phyloP scores from a whole-genome alignment of 148 eudicot genomes.

The Hydrangea macrophylla region DNA sequence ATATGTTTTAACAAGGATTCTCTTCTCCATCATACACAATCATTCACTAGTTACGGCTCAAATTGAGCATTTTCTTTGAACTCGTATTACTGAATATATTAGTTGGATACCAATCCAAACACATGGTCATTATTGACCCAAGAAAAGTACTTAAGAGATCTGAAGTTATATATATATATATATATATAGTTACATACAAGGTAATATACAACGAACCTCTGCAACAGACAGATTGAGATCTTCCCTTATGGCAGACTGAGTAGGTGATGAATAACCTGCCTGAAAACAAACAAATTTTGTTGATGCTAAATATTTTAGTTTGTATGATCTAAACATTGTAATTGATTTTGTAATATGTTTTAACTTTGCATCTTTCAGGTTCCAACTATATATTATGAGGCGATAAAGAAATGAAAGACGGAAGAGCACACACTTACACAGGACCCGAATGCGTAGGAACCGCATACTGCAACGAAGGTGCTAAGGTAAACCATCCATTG shows the following conservation, averaged over 20 bases:
- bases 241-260: conserved; percentile 61
- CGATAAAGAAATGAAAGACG: neutral
- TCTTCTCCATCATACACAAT: neutral
- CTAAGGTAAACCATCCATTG: conserved; percentile 81
- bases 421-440: conserved; percentile 45
- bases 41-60: neutral
- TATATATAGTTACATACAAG: too few relatives aligned
- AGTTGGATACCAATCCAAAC: neutral
- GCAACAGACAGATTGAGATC: conserved; percentile 74
- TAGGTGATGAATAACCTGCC: conserved; percentile 88
- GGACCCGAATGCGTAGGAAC: conserved; percentile 82
- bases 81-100: neutral
- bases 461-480: conserved; percentile 83
- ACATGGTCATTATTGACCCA: neutral
- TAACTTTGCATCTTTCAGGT: neutral
- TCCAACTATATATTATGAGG: too few relatives aligned
- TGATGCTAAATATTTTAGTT: neutral
- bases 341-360: neutral
- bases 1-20: neutral
- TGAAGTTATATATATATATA: too few relatives aligned
- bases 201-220: conserved; percentile 46
- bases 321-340: too few relatives aligned
- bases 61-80: neutral
- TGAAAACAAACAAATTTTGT: conserved; percentile 28
- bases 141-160: too few relatives aligned